Evolutionary conservation across 2,329 filamentous ascomycete genomes (phyloP).

Genomic region (Paracoccidioides brasiliensis): DNA sequence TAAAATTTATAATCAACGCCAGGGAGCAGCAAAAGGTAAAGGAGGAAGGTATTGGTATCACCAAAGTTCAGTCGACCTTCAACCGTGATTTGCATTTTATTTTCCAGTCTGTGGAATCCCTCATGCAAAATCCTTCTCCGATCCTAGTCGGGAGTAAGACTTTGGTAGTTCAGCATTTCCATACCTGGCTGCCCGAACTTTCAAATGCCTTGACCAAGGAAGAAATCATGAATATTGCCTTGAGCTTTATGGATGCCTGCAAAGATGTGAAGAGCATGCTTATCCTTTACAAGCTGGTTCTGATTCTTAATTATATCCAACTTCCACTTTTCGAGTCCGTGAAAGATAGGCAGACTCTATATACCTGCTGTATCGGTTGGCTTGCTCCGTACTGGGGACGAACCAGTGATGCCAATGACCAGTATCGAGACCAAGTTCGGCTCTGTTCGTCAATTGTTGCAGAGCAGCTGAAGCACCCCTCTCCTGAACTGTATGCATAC

Average conservation of each 20-base stretch:
- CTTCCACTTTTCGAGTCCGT: constrained; percentile 68
- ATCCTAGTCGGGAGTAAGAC: constrained; percentile 90
- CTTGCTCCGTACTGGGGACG: constrained; percentile 87
- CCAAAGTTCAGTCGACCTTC: constrained; percentile 57
- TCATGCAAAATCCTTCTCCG: constrained; percentile 80
- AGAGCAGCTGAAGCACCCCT: constrained; percentile 65
- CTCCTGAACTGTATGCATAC: constrained; percentile 73
- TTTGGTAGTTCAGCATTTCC: constrained; percentile 87
- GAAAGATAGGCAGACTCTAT: constrained; percentile 59
- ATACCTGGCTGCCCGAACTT: constrained; percentile 92
- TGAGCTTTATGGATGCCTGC: constrained; percentile 89
- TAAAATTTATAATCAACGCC: constrained; percentile 89
- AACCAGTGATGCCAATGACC: constrained; percentile 57
- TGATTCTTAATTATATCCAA: constrained; percentile 83
- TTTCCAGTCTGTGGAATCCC: constrained; percentile 74
- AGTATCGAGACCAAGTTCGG: constrained; percentile 86
- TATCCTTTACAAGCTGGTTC: constrained; percentile 76
- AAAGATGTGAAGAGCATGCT: constrained; percentile 78
- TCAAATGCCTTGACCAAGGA: constrained; percentile 60
- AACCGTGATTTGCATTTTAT: constrained; percentile 71
- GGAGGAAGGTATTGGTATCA: constrained; percentile 76
- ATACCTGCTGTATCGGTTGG: constrained; percentile 77
- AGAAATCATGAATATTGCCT: constrained; percentile 81
- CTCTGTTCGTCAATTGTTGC: constrained; percentile 87
- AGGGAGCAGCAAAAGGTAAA: constrained; percentile 78